Evolutionary conservation across 2,329 filamentous ascomycete genomes (phyloP), one percentile per base, ranked within the genome.

Genomic region (Ceratocystiopsis minuta): DNA sequence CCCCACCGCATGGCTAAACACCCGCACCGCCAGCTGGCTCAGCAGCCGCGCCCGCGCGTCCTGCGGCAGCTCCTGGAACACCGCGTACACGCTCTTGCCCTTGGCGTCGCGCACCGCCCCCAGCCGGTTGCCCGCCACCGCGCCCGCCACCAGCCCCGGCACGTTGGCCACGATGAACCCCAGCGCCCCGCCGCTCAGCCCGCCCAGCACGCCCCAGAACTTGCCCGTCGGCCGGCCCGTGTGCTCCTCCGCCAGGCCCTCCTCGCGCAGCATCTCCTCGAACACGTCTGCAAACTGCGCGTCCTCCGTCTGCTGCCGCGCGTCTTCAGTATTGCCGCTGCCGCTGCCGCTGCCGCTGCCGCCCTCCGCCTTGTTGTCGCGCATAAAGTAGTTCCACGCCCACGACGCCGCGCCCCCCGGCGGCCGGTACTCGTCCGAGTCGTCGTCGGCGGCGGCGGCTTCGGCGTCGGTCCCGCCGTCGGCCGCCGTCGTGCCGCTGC

Each of bases 121-220:
- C n/a, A 96, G 62, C 40, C 87, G 65, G 61, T 95, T 96, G 12
- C 90, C 90, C 0, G 87, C 88, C 3, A 95, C 87, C 3, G 84
- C 85, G 3, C 90, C 90, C 0, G 88, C 88, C 34, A 96, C 60
- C 53, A 88, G 70, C 0, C 90, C 90, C 0, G 88, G 83, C 39
- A 95, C 75, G 56, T 96, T 96, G 24, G 80, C 90, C 20, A 96
- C 72, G 51, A 98, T 98, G 59, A 96, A 96, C 0, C 90, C 90
- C 57, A 98, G 71, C 3, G 85, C 83, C 13, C 80, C 88, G 31
- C 90, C 90, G 54, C 84, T 90, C 35, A 88, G 59, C 2, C 85
- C 86, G 3, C 90, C 90, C 1, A 95, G 57, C 48, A 95, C 60
- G 43, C 77, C 71, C 88, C 90, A 98, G 60, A 98, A 93, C 51